Percentiles rank a stretch among this genome's conserved stretches.
Conservation (phyloP, 768 basidiomycete species). For the Mycena polygramma region DNA sequence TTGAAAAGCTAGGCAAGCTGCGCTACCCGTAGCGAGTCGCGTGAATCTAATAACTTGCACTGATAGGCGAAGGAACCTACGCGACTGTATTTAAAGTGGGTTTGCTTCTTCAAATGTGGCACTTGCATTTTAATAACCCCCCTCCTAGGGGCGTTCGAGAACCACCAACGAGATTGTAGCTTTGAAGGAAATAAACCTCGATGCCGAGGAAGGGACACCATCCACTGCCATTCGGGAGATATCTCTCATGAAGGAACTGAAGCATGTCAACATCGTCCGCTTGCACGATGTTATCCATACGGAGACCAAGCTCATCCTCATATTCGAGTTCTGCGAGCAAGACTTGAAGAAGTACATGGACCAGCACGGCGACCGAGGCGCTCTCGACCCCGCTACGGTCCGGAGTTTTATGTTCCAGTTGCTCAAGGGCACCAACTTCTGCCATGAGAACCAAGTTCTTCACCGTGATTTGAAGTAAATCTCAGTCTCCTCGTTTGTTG, state of each 20-base stretch:
- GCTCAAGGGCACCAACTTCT: conserved; percentile 96
- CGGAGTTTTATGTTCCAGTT: conserved; percentile 99
- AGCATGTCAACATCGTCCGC: conserved; percentile 98
- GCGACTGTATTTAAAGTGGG: conserved; percentile 96
- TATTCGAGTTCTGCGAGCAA: conserved; percentile 98
- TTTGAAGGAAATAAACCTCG: conserved; percentile 98
- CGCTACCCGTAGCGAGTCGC: not conserved
- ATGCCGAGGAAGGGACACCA: conserved; percentile 99
- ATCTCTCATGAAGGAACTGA: conserved; percentile 99
- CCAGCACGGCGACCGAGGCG: conserved; percentile 94
- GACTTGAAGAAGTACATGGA: conserved; percentile 99
- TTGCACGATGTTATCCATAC: conserved; percentile 99
- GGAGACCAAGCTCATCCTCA: conserved; percentile 86
- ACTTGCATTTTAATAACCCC: conserved; percentile 1
- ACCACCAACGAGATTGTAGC: conserved; percentile 99
- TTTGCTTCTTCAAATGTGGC: conserved; percentile 1
- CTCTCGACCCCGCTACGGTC: conserved; percentile 90
- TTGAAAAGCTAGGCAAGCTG: conserved; percentile 86
- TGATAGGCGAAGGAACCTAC: conserved; percentile 91
- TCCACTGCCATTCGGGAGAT: conserved; percentile 99
- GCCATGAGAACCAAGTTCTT: conserved; percentile 97
- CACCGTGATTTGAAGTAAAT: conserved; percentile 90
- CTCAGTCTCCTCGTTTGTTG: too few species aligned
- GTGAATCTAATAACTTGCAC: conserved; percentile 55
- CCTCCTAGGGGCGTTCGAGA: conserved; percentile 85